Evolutionary conservation across 2,329 filamentous ascomycete genomes (phyloP).

Genomic region (Fusarium sambucinum): DNA sequence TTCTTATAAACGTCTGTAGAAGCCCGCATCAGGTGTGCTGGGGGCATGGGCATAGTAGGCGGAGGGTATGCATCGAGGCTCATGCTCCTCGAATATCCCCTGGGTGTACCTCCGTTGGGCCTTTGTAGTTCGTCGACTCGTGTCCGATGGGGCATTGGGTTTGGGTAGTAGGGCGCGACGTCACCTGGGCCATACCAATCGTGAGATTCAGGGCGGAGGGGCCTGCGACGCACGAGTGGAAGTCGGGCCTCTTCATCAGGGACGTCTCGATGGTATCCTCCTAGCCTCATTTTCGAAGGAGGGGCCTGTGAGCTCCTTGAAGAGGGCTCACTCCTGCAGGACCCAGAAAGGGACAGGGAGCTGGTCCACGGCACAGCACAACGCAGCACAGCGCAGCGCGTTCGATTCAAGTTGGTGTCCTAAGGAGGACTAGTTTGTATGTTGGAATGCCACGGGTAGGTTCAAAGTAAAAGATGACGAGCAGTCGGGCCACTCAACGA

Average conservation of each 20-base stretch:
- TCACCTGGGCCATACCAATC: constrained; percentile 47
- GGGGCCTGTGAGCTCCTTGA: constrained; percentile 38
- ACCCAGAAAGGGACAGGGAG: constrained; percentile 26
- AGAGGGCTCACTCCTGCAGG: constrained; percentile 32
- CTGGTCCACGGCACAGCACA: constrained; percentile 44
- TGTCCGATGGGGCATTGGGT: constrained; percentile 48
- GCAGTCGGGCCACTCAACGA: constrained; percentile 45
- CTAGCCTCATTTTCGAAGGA: constrained; percentile 50
- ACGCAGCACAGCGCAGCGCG: constrained; percentile 28
- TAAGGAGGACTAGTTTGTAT: constrained; percentile 39
- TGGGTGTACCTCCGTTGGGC: constrained; percentile 48
- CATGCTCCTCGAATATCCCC: constrained; percentile 46
- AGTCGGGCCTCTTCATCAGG: constrained; percentile 46
- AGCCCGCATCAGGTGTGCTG: constrained; percentile 46
- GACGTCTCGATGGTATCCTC: constrained; percentile 49
- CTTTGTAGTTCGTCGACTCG: constrained; percentile 51
- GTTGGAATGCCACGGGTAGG: constrained; percentile 34
- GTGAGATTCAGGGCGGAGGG: constrained; percentile 41
- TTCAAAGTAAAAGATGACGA: constrained; percentile 39
- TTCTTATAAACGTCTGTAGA: constrained; percentile 51
- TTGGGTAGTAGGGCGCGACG: constrained; percentile 47
- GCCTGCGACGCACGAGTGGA: constrained; percentile 48
- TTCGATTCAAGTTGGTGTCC: constrained; percentile 26
- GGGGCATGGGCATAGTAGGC: constrained; percentile 48
- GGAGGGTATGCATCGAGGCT: constrained; percentile 48